These are phyloP conservation scores for Erythrobasidium hasegawianum DNA, from an alignment of 1,284 basidiomycete genomes.

Conservation along the genomic window DNA sequence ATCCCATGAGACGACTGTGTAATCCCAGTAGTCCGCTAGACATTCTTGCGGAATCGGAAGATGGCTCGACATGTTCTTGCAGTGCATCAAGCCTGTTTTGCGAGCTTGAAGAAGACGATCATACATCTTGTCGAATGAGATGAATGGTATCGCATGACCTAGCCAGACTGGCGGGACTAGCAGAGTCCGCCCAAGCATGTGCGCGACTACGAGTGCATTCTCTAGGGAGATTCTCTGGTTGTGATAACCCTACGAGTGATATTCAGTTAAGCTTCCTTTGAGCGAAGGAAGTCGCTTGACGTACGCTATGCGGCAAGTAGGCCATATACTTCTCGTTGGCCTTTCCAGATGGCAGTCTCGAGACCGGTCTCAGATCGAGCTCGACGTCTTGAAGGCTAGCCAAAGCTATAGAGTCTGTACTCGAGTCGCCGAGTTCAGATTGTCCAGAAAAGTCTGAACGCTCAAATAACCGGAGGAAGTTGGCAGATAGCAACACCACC, in stretches of 20 bases:
- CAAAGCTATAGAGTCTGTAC: background rate
- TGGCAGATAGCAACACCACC: too few species aligned
- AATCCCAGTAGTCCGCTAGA: conserved; percentile 53
- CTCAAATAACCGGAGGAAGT: too few species aligned
- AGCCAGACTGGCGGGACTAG: conserved; percentile 67
- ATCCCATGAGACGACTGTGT: conserved; percentile 63
- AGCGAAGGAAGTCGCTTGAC: background rate
- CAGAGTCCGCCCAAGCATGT: conserved; percentile 66
- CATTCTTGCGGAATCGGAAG: conserved; percentile 55
- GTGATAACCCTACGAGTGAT: conserved; percentile 58
- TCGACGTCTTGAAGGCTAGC: background rate
- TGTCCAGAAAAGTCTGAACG: too few species aligned
- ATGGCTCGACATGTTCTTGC: conserved; percentile 45
- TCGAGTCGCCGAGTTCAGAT: too few species aligned
- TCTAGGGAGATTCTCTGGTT: conserved; percentile 78
- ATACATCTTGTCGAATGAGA: conserved; percentile 59
- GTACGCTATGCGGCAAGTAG: conserved; percentile 39
- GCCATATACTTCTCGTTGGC: conserved; percentile 36
- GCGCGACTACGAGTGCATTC: conserved; percentile 67
- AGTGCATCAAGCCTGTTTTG: conserved; percentile 57
- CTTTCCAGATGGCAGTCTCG: background rate
- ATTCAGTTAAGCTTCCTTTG: background rate
- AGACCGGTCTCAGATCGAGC: conserved; percentile 11
- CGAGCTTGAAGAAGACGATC: conserved; percentile 55
- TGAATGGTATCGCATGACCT: conserved; percentile 63